Evolutionary conservation across 768 basidiomycete genomes (phyloP).

Genomic region (Mycena kentingensis): DNA sequence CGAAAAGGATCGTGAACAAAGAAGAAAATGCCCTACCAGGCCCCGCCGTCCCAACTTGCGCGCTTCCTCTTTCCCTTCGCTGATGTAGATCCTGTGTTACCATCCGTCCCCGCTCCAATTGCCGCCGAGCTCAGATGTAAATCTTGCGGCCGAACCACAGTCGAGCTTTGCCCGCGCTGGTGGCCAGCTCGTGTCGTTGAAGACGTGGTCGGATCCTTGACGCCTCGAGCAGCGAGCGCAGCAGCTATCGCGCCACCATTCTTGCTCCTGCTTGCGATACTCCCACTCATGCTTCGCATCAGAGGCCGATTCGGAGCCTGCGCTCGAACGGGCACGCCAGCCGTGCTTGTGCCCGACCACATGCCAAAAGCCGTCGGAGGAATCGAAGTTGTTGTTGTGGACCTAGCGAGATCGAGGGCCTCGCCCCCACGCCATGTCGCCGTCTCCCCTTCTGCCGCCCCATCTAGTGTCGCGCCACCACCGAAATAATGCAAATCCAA

Average conservation of each 20-base stretch:
- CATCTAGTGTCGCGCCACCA: no score
- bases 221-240: neutral
- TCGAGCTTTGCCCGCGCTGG: slow-evolving; percentile 46
- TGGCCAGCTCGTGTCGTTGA: slow-evolving; percentile 28
- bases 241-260: neutral
- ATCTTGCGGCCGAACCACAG: slow-evolving; percentile 42
- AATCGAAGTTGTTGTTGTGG: slow-evolving; percentile 7
- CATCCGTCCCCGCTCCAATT: slow-evolving; percentile 23
- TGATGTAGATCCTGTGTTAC: neutral
- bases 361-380: slow-evolving; percentile 2
- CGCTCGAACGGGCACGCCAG: neutral
- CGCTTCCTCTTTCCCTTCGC: slow-evolving; percentile 40
- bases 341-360: neutral
- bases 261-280: slow-evolving; percentile 4
- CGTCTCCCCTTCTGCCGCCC: slow-evolving; percentile 11
- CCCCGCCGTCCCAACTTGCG: slow-evolving; percentile 48
- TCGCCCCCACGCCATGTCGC: slow-evolving; percentile 20
- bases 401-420: slow-evolving; percentile 43
- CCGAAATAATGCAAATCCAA: slow-evolving; percentile 73
- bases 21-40: no score
- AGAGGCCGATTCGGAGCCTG: slow-evolving; percentile 4
- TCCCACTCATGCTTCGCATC: slow-evolving; percentile 15
- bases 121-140: slow-evolving; percentile 30
- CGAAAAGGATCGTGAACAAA: no score
- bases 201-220: slow-evolving; percentile 4